These are phyloP conservation scores for Pestalotiopsis sp. DNA, from an alignment of 2,329 filamentous ascomycete genomes.

Conservation along the genomic window DNA sequence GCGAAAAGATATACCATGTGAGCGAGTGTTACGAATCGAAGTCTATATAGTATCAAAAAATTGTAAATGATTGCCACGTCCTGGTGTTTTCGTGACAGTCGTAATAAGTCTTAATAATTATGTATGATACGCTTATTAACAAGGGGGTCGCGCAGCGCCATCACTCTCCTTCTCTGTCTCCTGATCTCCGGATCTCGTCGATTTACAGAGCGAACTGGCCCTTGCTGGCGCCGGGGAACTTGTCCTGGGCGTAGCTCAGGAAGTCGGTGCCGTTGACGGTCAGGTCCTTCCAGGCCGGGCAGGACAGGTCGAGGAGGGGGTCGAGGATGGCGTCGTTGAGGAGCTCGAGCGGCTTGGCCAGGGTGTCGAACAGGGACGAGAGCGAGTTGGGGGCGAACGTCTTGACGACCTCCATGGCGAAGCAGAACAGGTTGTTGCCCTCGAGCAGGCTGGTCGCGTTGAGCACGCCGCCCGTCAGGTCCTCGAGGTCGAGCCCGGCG, in stretches of 20 bases:
- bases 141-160: neutral
- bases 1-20: neutral
- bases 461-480: slow-evolving; percentile 47
- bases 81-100: neutral
- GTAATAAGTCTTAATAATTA: neutral
- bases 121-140: neutral
- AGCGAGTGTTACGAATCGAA: neutral
- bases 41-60: neutral
- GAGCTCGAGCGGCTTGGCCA: slow-evolving; percentile 33
- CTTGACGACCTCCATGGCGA: slow-evolving; percentile 41
- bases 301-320: slow-evolving; percentile 29
- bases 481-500: slow-evolving; percentile 43
- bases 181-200: too few species aligned
- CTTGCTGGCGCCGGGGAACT: slow-evolving; percentile 20
- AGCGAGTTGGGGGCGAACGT: slow-evolving; percentile 44
- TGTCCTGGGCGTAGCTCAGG: slow-evolving; percentile 16
- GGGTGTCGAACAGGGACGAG: slow-evolving; percentile 35
- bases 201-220: slow-evolving; percentile 18
- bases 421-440: slow-evolving; percentile 47
- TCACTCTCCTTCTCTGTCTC: too few species aligned
- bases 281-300: slow-evolving; percentile 32
- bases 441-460: slow-evolving; percentile 43
- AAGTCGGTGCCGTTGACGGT: slow-evolving; percentile 25
- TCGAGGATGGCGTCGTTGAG: slow-evolving; percentile 34
- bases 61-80: neutral